phyloP scores from a whole-genome alignment of 352 stramenopile species.

The Phytophthora idaei region DNA sequence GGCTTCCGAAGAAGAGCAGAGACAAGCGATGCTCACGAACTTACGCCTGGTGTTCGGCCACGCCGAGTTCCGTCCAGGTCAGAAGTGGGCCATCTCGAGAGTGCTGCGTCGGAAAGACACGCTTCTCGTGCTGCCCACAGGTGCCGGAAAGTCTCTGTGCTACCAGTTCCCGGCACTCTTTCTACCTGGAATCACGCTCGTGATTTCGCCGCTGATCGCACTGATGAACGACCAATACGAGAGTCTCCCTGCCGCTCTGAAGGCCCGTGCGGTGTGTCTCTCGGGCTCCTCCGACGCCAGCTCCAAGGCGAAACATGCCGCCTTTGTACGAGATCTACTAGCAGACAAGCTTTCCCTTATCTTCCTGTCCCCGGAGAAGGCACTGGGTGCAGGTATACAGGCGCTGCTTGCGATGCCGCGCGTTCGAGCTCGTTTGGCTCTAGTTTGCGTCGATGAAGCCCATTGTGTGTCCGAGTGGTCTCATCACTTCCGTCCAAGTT shows the following conservation, averaged over 20 bases:
- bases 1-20: slow-evolving; percentile 45
- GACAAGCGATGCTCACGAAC: slow-evolving; percentile 66
- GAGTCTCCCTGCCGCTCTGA: slow-evolving; percentile 73
- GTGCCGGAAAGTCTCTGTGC: slow-evolving; percentile 98
- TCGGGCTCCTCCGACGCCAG: slow-evolving; percentile 39
- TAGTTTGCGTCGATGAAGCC: slow-evolving; percentile 95
- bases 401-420: slow-evolving; percentile 53
- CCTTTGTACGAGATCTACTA: slow-evolving; percentile 70
- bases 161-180: slow-evolving; percentile 95
- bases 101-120: slow-evolving; percentile 68
- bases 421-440: slow-evolving; percentile 52
- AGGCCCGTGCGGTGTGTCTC: slow-evolving; percentile 62
- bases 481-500: slow-evolving; percentile 93
- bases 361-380: slow-evolving; percentile 92
- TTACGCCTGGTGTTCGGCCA: slow-evolving; percentile 88
- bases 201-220: slow-evolving; percentile 93
- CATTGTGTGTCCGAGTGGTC: slow-evolving; percentile 96
- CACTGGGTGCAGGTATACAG: slow-evolving; percentile 84
- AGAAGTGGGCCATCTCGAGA: slow-evolving; percentile 85
- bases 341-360: slow-evolving; percentile 77
- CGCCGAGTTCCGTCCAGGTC: slow-evolving; percentile 72
- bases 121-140: slow-evolving; percentile 96
- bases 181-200: slow-evolving; percentile 88
- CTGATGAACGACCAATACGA: slow-evolving; percentile 94
- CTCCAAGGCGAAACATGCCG: slow-evolving; percentile 68